phyloP scores from a whole-genome alignment of 345 rosid genomes.

The Barbarea vulgaris region DNA sequence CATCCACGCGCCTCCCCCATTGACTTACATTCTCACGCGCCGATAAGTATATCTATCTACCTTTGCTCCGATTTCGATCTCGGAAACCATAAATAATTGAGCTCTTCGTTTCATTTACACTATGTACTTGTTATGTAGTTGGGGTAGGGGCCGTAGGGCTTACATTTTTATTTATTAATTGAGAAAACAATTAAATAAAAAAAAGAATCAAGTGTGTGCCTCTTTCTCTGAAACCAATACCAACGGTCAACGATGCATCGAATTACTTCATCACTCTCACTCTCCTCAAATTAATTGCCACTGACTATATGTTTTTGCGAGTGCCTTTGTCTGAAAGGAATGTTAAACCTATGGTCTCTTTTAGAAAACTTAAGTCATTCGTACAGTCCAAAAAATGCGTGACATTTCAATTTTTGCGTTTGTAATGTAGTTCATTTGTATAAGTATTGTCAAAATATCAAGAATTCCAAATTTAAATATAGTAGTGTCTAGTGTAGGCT shows the following conservation, averaged over 20 bases:
- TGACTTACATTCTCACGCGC: conserved; percentile 6
- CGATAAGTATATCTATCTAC: not conserved
- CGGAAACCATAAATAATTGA: conserved; percentile 9
- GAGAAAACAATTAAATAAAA: not conserved
- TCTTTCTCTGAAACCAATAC: conserved; percentile 5
- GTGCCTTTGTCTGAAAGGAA: conserved; percentile 11
- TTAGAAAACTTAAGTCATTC: not conserved
- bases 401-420: not conserved
- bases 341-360: conserved; percentile 1
- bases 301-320: not conserved
- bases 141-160: conserved; percentile 7
- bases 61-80: not conserved
- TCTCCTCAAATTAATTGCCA: conserved; percentile 9
- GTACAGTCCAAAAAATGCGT: not conserved
- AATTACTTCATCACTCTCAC: not conserved
- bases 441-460: not conserved
- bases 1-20: conserved; percentile 10
- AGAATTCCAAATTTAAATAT: not conserved
- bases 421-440: not conserved
- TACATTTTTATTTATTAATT: not conserved
- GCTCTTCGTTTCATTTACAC: conserved; percentile 5
- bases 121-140: not conserved
- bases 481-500: not conserved
- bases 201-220: not conserved
- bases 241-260: conserved; percentile 4